Percentiles rank a stretch among this genome's conserved stretches.
These are phyloP conservation scores for Myxozyma neglecta DNA, from an alignment of 805 yeast genomes.

Conservation along the genomic window DNA sequence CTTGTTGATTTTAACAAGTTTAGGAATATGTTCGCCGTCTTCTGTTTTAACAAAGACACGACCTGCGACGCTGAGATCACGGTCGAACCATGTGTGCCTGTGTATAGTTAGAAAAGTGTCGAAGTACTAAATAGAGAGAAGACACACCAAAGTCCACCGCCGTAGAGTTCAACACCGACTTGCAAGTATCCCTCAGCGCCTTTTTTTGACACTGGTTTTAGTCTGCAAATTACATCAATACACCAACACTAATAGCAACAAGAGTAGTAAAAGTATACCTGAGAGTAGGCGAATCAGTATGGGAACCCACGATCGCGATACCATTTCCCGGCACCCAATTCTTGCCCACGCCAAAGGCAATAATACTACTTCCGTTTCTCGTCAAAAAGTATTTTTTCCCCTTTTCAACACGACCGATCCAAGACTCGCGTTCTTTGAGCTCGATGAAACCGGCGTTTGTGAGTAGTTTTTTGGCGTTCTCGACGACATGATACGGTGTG, in stretches of 20 bases:
- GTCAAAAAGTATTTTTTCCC: constrained; percentile 81
- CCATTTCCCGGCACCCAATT: constrained; percentile 76
- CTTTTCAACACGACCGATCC: constrained; percentile 58
- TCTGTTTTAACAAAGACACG: constrained; percentile 68
- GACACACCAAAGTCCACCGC: constrained; percentile 80
- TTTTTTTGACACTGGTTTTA: constrained; percentile 81
- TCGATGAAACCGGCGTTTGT: constrained; percentile 66
- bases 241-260: not conserved
- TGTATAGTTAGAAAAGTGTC: too few relatives aligned
- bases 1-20: constrained; percentile 72
- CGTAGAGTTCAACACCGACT: constrained; percentile 91
- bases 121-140: not conserved
- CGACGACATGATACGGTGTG: constrained; percentile 92
- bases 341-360: constrained; percentile 82
- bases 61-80: constrained; percentile 90
- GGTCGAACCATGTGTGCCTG: constrained; percentile 88
- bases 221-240: constrained; percentile 31
- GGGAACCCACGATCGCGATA: constrained; percentile 89
- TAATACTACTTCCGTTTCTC: constrained; percentile 82
- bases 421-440: constrained; percentile 65
- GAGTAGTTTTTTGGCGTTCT: constrained; percentile 58
- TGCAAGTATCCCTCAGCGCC: constrained; percentile 74
- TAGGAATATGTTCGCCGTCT: constrained; percentile 50
- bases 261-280: constrained; percentile 41
- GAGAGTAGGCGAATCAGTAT: constrained; percentile 90